Percentiles rank a stretch among this genome's conserved stretches.
phyloP scores from a whole-genome alignment of 2,329 filamentous ascomycete genomes.

The Mycocentrospora acerina region DNA sequence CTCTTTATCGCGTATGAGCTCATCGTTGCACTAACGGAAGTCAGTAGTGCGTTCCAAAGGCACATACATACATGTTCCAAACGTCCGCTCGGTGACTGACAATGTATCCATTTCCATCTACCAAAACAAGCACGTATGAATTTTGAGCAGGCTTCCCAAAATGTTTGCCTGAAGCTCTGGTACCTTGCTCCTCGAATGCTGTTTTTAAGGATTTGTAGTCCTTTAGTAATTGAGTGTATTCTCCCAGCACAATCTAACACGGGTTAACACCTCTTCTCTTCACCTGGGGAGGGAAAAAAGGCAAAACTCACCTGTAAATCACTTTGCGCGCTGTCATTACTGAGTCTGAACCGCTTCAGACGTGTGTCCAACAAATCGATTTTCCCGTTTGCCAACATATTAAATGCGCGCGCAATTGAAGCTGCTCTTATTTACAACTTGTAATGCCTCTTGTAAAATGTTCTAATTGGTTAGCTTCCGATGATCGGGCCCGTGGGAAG shows the following conservation, averaged over 20 bases:
- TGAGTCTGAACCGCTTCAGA: constrained; percentile 29
- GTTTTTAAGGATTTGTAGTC: constrained; percentile 58
- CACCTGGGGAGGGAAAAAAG: not conserved
- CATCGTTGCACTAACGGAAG: constrained; percentile 49
- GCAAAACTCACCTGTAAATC: constrained; percentile 18
- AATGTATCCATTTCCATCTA: constrained; percentile 64
- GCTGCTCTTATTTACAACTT: too few relatives aligned
- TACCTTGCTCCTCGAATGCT: constrained; percentile 58
- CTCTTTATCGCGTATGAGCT: constrained; percentile 49
- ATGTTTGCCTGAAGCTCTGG: constrained; percentile 38
- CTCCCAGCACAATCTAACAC: constrained; percentile 36
- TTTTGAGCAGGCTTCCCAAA: constrained; percentile 44
- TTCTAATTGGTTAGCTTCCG: too few relatives aligned
- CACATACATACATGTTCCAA: too few relatives aligned
- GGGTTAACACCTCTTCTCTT: constrained; percentile 9
- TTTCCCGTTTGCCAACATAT: constrained; percentile 27
- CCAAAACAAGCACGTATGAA: constrained; percentile 61
- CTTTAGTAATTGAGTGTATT: constrained; percentile 51
- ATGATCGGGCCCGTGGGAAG: too few relatives aligned
- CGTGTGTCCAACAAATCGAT: constrained; percentile 30
- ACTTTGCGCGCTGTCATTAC: constrained; percentile 20
- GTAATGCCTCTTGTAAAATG: too few relatives aligned
- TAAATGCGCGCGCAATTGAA: constrained; percentile 3
- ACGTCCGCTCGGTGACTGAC: constrained; percentile 13
- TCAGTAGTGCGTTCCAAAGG: constrained; percentile 3